Conservation (phyloP, 1,284 basidiomycete species). For the Tetrapyrgos nigripes region DNA sequence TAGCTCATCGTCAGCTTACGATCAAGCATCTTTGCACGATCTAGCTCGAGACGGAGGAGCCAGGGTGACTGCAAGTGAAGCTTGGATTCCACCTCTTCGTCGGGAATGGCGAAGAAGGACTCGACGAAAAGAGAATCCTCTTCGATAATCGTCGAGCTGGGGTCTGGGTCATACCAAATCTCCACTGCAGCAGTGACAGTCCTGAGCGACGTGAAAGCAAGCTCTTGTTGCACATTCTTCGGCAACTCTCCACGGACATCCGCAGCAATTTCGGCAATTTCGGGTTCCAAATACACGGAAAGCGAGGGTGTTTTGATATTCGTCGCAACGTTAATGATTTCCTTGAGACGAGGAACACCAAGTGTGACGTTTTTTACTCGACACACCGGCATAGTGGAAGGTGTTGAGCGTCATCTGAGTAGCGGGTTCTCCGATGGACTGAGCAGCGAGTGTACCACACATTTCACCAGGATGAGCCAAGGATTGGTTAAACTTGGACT, state of each 20-base stretch:
- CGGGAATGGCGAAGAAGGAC: slow-evolving; percentile 99
- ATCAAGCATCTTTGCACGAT: slow-evolving; percentile 98
- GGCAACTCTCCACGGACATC: slow-evolving; percentile 50
- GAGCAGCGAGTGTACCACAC: slow-evolving; percentile 97
- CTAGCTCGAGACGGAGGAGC: slow-evolving; percentile 96
- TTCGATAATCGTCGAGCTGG: slow-evolving; percentile 93
- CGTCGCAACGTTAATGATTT: slow-evolving; percentile 98
- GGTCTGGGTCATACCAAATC: slow-evolving; percentile 98
- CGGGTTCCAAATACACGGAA: slow-evolving; percentile 85
- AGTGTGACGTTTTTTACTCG: slow-evolving; percentile 96
- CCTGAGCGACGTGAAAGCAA: slow-evolving; percentile 93
- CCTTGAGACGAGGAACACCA: slow-evolving; percentile 96
- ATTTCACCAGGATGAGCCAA: slow-evolving; percentile 96
- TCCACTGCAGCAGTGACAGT: slow-evolving; percentile 96
- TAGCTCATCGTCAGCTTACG: slow-evolving; percentile 96
- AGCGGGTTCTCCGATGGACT: slow-evolving; percentile 98
- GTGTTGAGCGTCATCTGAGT: slow-evolving; percentile 99
- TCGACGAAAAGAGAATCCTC: slow-evolving; percentile 97
- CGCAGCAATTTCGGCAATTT: slow-evolving; percentile 63
- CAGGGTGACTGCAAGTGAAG: slow-evolving; percentile 95
- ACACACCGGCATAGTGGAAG: slow-evolving; percentile 99
- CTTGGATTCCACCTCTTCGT: slow-evolving; percentile 94
- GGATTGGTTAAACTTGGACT: slow-evolving; percentile 92
- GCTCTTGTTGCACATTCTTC: slow-evolving; percentile 91
- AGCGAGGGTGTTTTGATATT: slow-evolving; percentile 99